phyloP scores from a whole-genome alignment of 1,139 yeast genomes.

The Blastobotrys raffinosifermentans region DNA sequence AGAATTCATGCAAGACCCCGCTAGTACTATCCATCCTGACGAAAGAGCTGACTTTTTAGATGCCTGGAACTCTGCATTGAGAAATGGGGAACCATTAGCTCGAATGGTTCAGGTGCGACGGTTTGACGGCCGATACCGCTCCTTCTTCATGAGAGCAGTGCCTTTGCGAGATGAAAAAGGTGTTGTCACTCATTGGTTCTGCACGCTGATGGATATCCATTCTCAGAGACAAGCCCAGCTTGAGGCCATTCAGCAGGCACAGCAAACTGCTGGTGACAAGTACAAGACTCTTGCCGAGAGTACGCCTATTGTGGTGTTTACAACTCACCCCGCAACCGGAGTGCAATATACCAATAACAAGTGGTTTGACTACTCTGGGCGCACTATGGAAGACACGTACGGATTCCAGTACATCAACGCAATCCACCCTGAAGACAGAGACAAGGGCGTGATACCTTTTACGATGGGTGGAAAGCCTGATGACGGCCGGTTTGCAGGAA shows the following conservation, averaged over 20 bases:
- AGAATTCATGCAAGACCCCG: conserved; percentile 26
- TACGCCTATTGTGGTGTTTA: conserved; percentile 33
- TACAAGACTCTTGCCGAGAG: conserved; percentile 33
- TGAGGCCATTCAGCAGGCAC: conserved; percentile 28
- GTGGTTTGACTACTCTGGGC: conserved; percentile 33
- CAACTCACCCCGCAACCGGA: conserved; percentile 28
- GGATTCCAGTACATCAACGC: conserved; percentile 29
- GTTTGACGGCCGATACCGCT: conserved; percentile 32
- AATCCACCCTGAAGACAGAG: conserved; percentile 30
- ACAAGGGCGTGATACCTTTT: conserved; percentile 23
- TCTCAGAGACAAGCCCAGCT: conserved; percentile 31
- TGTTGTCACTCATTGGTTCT: conserved; percentile 32
- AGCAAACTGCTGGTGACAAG: conserved; percentile 32
- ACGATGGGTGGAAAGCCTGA: not conserved
- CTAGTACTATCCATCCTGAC: conserved; percentile 28
- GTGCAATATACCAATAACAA: conserved; percentile 32
- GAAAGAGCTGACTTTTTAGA: conserved; percentile 24
- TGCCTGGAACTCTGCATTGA: conserved; percentile 28
- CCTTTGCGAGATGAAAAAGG: conserved; percentile 33
- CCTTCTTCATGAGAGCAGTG: conserved; percentile 30
- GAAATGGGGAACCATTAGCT: conserved; percentile 30
- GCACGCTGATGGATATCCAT: conserved; percentile 35
- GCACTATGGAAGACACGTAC: conserved; percentile 24
- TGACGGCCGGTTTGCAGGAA: conserved; percentile 1
- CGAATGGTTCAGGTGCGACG: conserved; percentile 29